Evolutionary conservation across 1,139 yeast genomes (phyloP).

Genomic region (Saccharomycopsis crataegensis): DNA sequence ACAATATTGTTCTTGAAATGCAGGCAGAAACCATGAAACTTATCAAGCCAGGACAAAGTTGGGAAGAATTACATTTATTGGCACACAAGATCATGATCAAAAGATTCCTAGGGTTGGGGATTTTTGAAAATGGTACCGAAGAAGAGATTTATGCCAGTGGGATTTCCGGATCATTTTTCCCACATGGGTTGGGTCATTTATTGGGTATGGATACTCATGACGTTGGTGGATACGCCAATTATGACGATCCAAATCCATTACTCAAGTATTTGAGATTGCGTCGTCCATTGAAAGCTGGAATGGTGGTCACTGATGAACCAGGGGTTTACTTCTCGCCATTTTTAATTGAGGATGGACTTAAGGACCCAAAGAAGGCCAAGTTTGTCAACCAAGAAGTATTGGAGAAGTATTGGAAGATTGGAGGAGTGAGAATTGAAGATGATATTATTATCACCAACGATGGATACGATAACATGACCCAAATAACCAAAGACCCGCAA

Average conservation of each 20-base stretch:
- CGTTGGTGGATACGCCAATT: slow-evolving; percentile 83
- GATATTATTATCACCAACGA: slow-evolving; percentile 70
- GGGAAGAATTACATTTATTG: slow-evolving; percentile 79
- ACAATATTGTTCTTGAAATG: slow-evolving; percentile 78
- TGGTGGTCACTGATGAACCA: slow-evolving; percentile 94
- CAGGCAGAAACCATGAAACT: slow-evolving; percentile 60
- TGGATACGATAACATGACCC: slow-evolving; percentile 78
- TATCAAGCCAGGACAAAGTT: slow-evolving; percentile 72
- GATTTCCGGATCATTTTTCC: slow-evolving; percentile 74
- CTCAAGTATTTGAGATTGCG: slow-evolving; percentile 74
- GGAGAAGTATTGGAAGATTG: slow-evolving; percentile 76
- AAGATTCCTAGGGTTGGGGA: slow-evolving; percentile 65
- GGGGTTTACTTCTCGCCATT: slow-evolving; percentile 88
- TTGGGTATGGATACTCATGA: slow-evolving; percentile 96
- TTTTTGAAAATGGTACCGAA: slow-evolving; percentile 54
- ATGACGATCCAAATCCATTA: slow-evolving; percentile 72
- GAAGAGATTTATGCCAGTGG: slow-evolving; percentile 65
- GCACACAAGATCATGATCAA: slow-evolving; percentile 75
- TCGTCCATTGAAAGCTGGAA: slow-evolving; percentile 59
- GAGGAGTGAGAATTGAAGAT: slow-evolving; percentile 96
- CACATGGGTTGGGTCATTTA: slow-evolving; percentile 93
- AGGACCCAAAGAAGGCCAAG: slow-evolving; percentile 48
- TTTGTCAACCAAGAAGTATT: slow-evolving; percentile 60
- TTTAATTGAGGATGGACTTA: slow-evolving; percentile 57
- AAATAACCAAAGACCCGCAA: slow-evolving; percentile 74